Percentiles rank a stretch among this genome's conserved stretches.
phyloP scores from a whole-genome alignment of 768 basidiomycete genomes.

The Mycena albidolilacea region DNA sequence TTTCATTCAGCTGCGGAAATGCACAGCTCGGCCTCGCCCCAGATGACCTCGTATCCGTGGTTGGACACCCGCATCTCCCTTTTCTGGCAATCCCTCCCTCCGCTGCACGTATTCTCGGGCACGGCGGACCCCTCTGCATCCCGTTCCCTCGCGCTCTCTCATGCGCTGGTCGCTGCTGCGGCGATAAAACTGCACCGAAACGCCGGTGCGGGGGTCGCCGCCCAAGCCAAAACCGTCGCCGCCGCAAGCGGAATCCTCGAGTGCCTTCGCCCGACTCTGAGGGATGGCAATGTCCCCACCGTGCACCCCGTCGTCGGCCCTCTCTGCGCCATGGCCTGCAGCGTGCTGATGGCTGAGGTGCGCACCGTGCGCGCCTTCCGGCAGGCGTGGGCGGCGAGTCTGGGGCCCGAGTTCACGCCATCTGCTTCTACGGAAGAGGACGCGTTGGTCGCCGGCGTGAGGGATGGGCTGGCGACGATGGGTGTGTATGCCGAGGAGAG shows the following conservation, averaged over 20 bases:
- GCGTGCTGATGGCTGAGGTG: slow-evolving; percentile 18
- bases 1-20: background rate
- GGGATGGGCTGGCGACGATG: slow-evolving; percentile 24
- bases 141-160: slow-evolving; percentile 27
- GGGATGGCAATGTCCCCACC: background rate
- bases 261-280: slow-evolving; percentile 1
- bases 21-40: background rate
- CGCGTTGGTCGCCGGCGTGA: slow-evolving; percentile 5
- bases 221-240: slow-evolving; percentile 10
- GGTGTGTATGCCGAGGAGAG: slow-evolving; percentile 21
- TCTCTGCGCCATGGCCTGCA: slow-evolving; percentile 16
- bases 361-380: background rate
- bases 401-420: background rate
- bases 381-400: background rate
- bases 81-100: slow-evolving; percentile 35
- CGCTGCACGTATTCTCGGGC: slow-evolving; percentile 25
- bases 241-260: slow-evolving; percentile 36
- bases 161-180: slow-evolving; percentile 36
- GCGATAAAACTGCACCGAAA: slow-evolving; percentile 32
- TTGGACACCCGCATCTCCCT: slow-evolving; percentile 26
- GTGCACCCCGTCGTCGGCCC: slow-evolving; percentile 36
- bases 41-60: slow-evolving; percentile 7
- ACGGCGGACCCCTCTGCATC: slow-evolving; percentile 2
- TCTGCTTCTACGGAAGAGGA: slow-evolving; percentile 6
- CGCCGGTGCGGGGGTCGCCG: background rate